Percentiles rank a stretch among this genome's conserved stretches.
phyloP scores from a whole-genome alignment of 805 yeast genomes.

The Scheffersomyces coipomensis region DNA sequence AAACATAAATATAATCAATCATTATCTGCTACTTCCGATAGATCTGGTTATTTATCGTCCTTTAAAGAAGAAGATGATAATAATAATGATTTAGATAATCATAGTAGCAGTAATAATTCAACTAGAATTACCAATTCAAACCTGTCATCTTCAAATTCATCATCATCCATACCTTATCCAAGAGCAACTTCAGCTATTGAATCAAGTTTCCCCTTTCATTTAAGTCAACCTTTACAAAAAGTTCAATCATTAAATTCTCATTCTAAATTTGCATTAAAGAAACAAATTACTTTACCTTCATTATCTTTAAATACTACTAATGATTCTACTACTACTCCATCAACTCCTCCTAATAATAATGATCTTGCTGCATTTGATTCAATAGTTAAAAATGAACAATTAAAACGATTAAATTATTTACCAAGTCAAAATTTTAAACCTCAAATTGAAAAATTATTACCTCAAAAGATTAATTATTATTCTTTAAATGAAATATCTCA shows the following conservation, averaged over 20 bases:
- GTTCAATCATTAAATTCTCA: not conserved
- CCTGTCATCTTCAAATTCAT: constrained; percentile 1
- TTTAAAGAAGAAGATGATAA: constrained; percentile 7
- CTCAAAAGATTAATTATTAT: constrained; percentile 17
- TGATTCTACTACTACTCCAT: constrained; percentile 9
- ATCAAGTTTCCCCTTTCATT: constrained; percentile 13
- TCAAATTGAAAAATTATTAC: constrained; percentile 18
- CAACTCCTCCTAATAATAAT: constrained; percentile 8
- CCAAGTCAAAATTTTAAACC: constrained; percentile 18
- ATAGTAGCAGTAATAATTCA: not conserved
- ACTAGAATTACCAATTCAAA: not conserved
- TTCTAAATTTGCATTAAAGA: constrained; percentile 8
- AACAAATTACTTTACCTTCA: constrained; percentile 19
- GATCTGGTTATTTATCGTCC: constrained; percentile 2
- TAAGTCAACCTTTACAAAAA: not conserved
- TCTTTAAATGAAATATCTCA: constrained; percentile 7
- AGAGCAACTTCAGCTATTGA: constrained; percentile 20
- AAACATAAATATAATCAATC: constrained; percentile 9
- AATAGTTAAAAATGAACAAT: constrained; percentile 15
- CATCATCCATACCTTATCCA: constrained; percentile 1
- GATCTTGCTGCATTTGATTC: constrained; percentile 1
- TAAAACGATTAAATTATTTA: constrained; percentile 18
- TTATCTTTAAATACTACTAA: constrained; percentile 12
- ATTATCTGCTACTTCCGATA: constrained; percentile 5
- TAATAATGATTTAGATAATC: not conserved